Conservation (phyloP, 768 basidiomycete species). For the Russula foetens region DNA sequence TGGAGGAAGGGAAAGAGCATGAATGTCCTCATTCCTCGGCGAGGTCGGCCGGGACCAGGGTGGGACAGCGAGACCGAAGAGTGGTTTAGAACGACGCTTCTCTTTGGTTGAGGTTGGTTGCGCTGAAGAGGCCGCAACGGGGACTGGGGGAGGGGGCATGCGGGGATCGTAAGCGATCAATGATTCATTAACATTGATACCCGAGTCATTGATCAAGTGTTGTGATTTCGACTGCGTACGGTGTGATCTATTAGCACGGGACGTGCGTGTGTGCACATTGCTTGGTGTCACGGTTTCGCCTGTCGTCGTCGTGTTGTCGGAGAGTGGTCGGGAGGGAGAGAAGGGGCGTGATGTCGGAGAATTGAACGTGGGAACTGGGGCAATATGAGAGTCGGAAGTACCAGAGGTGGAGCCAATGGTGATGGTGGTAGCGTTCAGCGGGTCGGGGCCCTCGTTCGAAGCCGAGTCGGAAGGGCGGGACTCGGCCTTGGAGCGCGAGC, state of each 20-base stretch:
- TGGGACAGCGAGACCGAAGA: conserved; percentile 30
- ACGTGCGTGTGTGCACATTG: conserved; percentile 14
- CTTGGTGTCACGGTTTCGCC: conserved; percentile 49
- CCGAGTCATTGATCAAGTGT: conserved; percentile 10
- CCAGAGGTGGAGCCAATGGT: conserved; percentile 17
- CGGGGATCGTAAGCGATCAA: conserved; percentile 15
- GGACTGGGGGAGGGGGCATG: conserved; percentile 19
- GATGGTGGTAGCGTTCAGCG: conserved; percentile 19
- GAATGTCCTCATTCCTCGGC: background rate
- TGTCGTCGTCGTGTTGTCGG: conserved; percentile 55
- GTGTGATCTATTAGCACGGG: conserved; percentile 6
- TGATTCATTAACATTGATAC: conserved; percentile 9
- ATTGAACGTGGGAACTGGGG: conserved; percentile 20
- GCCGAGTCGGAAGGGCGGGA: conserved; percentile 18
- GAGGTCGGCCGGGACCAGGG: conserved; percentile 8
- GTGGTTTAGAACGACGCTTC: conserved; percentile 33
- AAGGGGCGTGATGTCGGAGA: conserved; percentile 43
- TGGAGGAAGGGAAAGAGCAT: background rate
- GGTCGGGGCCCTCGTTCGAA: conserved; percentile 21
- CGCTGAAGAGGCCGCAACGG: conserved; percentile 17
- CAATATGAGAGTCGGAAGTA: conserved; percentile 19
- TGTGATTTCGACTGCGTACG: background rate
- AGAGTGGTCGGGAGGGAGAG: conserved; percentile 50
- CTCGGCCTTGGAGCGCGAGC: conserved; percentile 36
- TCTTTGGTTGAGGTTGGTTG: conserved; percentile 24